These are phyloP conservation scores for Picea glauca DNA, from an alignment of 75 land plant species.

Conservation along the genomic window DNA sequence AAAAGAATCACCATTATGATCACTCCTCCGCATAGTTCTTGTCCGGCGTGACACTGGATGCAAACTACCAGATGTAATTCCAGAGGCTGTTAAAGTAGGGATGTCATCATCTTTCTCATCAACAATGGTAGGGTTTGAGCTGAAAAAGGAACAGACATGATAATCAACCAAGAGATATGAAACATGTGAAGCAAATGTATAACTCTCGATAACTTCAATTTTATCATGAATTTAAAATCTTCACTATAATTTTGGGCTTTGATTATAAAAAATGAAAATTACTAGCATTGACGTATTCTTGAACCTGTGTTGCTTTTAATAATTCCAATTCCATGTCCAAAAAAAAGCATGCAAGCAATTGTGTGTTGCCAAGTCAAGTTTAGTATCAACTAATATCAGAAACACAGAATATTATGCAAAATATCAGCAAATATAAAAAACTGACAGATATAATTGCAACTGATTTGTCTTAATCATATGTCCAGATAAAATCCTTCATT, in stretches of 20 bases:
- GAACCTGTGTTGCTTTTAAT: not conserved
- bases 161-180: not conserved
- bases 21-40: slow-evolving; percentile 52
- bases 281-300: not conserved
- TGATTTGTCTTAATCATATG: not conserved
- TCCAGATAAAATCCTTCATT: not conserved
- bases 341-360: not conserved
- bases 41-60: slow-evolving; percentile 85
- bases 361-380: not conserved
- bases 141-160: slow-evolving; percentile 22
- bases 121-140: slow-evolving; percentile 37
- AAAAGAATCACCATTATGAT: slow-evolving; percentile 26
- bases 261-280: not conserved
- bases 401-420: not conserved
- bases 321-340: not conserved
- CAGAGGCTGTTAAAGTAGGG: slow-evolving; percentile 55
- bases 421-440: not conserved
- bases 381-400: not conserved
- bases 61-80: slow-evolving; percentile 40
- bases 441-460: too few relatives aligned
- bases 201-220: not conserved
- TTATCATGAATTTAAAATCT: not conserved
- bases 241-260: not conserved
- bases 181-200: not conserved
- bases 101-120: slow-evolving; percentile 76